Evolutionary conservation across 768 basidiomycete species (phyloP), one percentile per base, ranked within the genome.

Genomic region (Russula foetens): DNA sequence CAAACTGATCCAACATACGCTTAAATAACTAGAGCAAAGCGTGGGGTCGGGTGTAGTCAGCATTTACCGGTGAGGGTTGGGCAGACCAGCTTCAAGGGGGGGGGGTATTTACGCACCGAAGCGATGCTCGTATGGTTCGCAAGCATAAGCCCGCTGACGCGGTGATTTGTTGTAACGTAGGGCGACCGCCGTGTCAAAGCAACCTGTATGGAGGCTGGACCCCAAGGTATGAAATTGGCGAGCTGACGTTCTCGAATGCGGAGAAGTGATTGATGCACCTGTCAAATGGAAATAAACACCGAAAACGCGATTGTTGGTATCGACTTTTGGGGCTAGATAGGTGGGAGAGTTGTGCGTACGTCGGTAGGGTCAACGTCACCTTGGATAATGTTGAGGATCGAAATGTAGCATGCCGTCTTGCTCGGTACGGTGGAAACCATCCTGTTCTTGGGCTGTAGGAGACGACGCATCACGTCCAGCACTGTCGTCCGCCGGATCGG

Each of bases 51-150:
- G 35, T 6, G 11, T 17, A 7, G 9, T 21, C 7, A 24, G 46
- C 5, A n/a, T 48, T 26, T 28, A n/a, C 23, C n/a, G 31, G 56
- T 52, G n/a, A 63, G 45, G n/a, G 26, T 56, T 14, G 4, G 21
- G 51, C 31, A 39, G n/a, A 31, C 15, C 24, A 26, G 44, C n/a
- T 39, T n/a, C n/a, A n/a, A n/a, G n/a, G n/a, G n/a, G 23, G 0
- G n/a, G 23, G 33, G 39, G 23, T 5, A 28, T 39, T 9, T 9
- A 80, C 88, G 43, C 66, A 95, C 91, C 35, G 93, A 94, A 28
- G 92, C 92, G 60, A 99, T 93, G 67, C 93, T 94, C n/a, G 97
- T 99, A 71, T 99, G 97, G 68, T 99, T 99, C 11, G 95, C 97
- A 52, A 99, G 82, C 97, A 99, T 98, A 53, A 99, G 79, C 0